A percentile compares a stretch with the other conserved stretches of the same genome.
Conservation (phyloP, 2,329 filamentous ascomycete genomes). For the Aspergillus sp. region DNA sequence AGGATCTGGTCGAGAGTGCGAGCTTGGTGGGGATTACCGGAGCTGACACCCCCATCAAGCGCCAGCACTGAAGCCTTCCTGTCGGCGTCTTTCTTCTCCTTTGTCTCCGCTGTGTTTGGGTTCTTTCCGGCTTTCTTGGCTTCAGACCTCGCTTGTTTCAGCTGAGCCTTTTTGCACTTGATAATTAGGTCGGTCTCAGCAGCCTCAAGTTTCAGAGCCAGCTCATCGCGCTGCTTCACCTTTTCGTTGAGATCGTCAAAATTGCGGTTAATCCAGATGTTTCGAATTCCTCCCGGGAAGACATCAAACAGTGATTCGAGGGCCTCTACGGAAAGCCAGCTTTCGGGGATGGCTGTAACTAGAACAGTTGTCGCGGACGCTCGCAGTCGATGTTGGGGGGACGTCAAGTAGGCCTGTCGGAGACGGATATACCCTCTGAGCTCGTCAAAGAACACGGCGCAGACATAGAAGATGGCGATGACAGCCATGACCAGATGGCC, state of each 20-base stretch:
- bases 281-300: conserved; percentile 90
- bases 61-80: conserved; percentile 49
- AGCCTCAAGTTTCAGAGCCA: conserved; percentile 72
- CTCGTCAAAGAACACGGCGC: conserved; percentile 83
- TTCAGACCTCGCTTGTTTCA: conserved; percentile 68
- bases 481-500: conserved; percentile 82
- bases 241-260: conserved; percentile 82
- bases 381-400: conserved; percentile 87
- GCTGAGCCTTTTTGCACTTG: conserved; percentile 73
- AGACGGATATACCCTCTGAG: conserved; percentile 86
- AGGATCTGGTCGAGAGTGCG: conserved; percentile 53
- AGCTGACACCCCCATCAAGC: conserved; percentile 54
- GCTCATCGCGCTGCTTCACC: conserved; percentile 69
- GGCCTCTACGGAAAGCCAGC: conserved; percentile 85
- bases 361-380: conserved; percentile 95
- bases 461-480: conserved; percentile 77
- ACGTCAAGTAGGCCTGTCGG: conserved; percentile 90
- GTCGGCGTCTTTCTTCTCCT: conserved; percentile 55
- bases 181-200: conserved; percentile 86
- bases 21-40: conserved; percentile 60
- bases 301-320: conserved; percentile 87
- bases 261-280: conserved; percentile 95
- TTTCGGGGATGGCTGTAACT: conserved; percentile 83
- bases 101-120: conserved; percentile 37
- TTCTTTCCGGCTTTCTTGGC: conserved; percentile 61